These are phyloP conservation scores for Onygena corvina DNA, from an alignment of 2,329 filamentous ascomycete species.

Conservation along the genomic window DNA sequence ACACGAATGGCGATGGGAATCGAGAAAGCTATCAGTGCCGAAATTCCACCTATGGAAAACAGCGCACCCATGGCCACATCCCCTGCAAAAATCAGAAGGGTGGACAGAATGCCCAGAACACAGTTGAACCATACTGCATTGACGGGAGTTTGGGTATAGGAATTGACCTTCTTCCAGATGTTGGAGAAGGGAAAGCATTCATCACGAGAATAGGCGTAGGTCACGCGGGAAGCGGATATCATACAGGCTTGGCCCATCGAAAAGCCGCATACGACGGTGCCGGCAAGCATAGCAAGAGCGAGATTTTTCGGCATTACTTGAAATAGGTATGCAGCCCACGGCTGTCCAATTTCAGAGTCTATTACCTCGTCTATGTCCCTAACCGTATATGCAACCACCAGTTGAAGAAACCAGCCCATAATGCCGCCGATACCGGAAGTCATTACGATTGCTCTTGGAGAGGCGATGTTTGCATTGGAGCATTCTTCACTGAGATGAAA, in stretches of 20 bases:
- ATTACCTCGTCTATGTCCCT: slow-evolving; percentile 49
- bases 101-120: slow-evolving; percentile 46
- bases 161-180: slow-evolving; percentile 50
- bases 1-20: slow-evolving; percentile 36
- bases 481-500: slow-evolving; percentile 68
- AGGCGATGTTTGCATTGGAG: slow-evolving; percentile 57
- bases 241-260: slow-evolving; percentile 63
- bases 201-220: slow-evolving; percentile 61
- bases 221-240: slow-evolving; percentile 55
- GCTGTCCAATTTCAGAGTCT: slow-evolving; percentile 52
- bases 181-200: slow-evolving; percentile 53
- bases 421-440: slow-evolving; percentile 55
- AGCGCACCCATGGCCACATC: slow-evolving; percentile 52
- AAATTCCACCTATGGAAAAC: slow-evolving; percentile 59
- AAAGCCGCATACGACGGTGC: slow-evolving; percentile 59
- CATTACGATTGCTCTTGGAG: slow-evolving; percentile 59
- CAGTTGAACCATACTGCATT: slow-evolving; percentile 60
- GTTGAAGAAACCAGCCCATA: slow-evolving; percentile 61
- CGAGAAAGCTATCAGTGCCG: slow-evolving; percentile 46
- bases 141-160: slow-evolving; percentile 51
- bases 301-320: slow-evolving; percentile 51
- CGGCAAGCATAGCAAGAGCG: slow-evolving; percentile 49
- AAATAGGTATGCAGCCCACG: slow-evolving; percentile 57
- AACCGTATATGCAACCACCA: slow-evolving; percentile 61
- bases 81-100: slow-evolving; percentile 55